Percentiles rank a stretch among this genome's conserved stretches.
These are phyloP conservation scores for Teratosphaeria zuluensis DNA, from an alignment of 2,329 filamentous ascomycete genomes.

Conservation along the genomic window DNA sequence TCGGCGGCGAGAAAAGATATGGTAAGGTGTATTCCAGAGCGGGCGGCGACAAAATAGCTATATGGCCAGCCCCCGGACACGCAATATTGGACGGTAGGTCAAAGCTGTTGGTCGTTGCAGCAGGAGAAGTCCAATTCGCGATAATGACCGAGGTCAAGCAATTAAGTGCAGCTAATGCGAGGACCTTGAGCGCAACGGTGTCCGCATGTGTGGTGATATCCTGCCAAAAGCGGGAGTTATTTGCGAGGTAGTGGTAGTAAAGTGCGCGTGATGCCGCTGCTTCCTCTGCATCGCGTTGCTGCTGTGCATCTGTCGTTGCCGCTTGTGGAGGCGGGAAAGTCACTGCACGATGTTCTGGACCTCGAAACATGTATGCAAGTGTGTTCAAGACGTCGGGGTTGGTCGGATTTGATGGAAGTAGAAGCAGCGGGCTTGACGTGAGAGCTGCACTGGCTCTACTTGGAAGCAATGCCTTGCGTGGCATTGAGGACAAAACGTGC, in stretches of 20 bases:
- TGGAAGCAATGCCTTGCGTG: constrained; percentile 43
- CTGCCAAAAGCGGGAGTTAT: constrained; percentile 43
- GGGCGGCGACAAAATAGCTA: constrained; percentile 43
- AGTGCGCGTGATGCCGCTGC: constrained; percentile 44
- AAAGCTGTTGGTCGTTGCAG: constrained; percentile 16
- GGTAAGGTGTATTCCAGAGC: constrained; percentile 43
- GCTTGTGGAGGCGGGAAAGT: constrained; percentile 24
- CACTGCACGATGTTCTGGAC: constrained; percentile 33
- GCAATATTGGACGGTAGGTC: constrained; percentile 29
- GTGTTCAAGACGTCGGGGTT: constrained; percentile 46
- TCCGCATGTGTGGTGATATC: constrained; percentile 46
- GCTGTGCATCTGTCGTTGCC: constrained; percentile 23
- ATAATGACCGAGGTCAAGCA: constrained; percentile 45
- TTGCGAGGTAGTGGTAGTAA: constrained; percentile 44
- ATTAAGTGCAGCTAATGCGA: constrained; percentile 45
- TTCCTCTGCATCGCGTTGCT: constrained; percentile 26
- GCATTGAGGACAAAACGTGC: constrained; percentile 48
- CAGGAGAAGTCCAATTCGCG: constrained; percentile 40
- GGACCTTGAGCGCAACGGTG: constrained; percentile 47
- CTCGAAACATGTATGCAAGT: constrained; percentile 47
- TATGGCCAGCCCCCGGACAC: constrained; percentile 33
- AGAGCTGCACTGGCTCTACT: constrained; percentile 22
- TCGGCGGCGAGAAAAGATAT: constrained; percentile 47
- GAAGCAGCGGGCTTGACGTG: constrained; percentile 33
- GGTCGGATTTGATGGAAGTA: constrained; percentile 43